These are phyloP conservation scores for Blastocystis sp. DNA, from an alignment of 352 stramenopile genomes.

Conservation along the genomic window DNA sequence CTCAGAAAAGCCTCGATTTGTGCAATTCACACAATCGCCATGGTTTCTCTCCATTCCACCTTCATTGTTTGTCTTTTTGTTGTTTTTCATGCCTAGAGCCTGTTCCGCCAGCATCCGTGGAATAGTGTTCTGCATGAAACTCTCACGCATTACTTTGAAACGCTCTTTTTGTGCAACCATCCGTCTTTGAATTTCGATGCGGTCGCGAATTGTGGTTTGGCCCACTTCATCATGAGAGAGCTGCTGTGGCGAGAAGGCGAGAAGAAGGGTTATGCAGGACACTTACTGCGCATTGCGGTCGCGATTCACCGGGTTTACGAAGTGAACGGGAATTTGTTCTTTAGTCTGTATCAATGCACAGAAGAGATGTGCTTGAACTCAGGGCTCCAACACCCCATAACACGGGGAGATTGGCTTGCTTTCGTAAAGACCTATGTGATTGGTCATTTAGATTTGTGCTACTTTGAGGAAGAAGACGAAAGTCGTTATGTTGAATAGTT, in stretches of 20 bases:
- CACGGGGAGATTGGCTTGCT: not conserved
- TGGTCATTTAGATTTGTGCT: not conserved
- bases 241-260: not conserved
- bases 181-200: not conserved
- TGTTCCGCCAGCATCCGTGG: not conserved
- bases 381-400: not conserved
- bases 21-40: too few species aligned
- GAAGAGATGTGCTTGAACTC: not conserved
- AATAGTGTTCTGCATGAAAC: not conserved
- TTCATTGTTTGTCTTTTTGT: too few species aligned
- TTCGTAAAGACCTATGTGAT: not conserved
- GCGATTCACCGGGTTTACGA: not conserved
- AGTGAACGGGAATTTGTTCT: slow-evolving; percentile 9
- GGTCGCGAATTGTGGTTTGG: slow-evolving; percentile 19
- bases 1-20: too few species aligned
- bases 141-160: slow-evolving; percentile 13
- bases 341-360: not conserved
- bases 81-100: too few species aligned
- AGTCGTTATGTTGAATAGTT: not conserved
- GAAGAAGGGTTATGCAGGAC: not conserved
- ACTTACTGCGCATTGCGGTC: not conserved
- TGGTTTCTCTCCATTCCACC: too few species aligned
- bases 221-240: slow-evolving; percentile 13
- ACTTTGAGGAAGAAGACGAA: not conserved
- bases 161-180: not conserved